phyloP scores from a whole-genome alignment of 106 monocot genomes.

The Dendrobium chrysotoxum region DNA sequence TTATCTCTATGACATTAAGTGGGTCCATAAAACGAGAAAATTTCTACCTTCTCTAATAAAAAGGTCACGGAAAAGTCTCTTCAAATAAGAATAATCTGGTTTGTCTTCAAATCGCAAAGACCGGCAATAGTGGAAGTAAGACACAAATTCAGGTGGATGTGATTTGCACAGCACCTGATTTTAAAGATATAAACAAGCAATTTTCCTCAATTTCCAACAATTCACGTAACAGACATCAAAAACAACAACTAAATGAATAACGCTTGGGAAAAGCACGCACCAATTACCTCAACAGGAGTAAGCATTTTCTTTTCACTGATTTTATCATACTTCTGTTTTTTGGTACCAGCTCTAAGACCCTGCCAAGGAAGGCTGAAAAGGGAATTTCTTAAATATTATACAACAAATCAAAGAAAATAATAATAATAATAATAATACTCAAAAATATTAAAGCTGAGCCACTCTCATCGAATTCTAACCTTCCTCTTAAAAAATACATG shows the following conservation, averaged over 20 bases:
- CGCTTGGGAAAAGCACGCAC: not conserved
- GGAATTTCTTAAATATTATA: not conserved
- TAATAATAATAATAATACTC: not conserved
- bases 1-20: not conserved
- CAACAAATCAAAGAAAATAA: not conserved
- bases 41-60: conserved; percentile 8
- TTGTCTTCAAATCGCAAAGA: conserved; percentile 6
- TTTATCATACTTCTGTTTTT: conserved; percentile 13
- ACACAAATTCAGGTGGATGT: conserved; percentile 2
- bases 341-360: conserved; percentile 7
- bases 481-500: conserved; percentile 12
- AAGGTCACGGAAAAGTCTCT: conserved; percentile 6
- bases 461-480: conserved; percentile 5
- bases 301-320: conserved; percentile 9
- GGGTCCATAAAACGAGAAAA: not conserved
- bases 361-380: conserved; percentile 3
- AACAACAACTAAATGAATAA: not conserved
- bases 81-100: conserved; percentile 11
- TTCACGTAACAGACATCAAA: not conserved
- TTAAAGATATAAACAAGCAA: not conserved
- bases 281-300: conserved; percentile 10
- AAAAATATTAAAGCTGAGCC: not conserved
- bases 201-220: not conserved
- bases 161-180: conserved; percentile 10
- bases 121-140: conserved; percentile 11